Percentiles rank a stretch among this genome's conserved stretches.
phyloP scores from a whole-genome alignment of 2,329 filamentous ascomycete genomes.

The Beauveria caledonica region DNA sequence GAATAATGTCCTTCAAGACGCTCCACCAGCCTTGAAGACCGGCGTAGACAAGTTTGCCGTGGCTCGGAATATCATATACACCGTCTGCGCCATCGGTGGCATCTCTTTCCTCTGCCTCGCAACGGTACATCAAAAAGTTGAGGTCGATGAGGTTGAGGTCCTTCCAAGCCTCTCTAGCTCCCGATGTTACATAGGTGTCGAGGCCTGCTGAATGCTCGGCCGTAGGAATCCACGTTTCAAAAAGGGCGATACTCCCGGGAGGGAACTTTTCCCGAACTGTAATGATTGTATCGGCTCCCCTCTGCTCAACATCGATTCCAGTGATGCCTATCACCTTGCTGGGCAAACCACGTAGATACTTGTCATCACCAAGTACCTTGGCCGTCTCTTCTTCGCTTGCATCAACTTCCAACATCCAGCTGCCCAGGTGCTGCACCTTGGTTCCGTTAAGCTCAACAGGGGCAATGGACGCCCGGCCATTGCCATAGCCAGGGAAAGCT shows the following conservation, averaged over 20 bases:
- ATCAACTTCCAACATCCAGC: conserved; percentile 89
- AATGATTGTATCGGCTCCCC: conserved; percentile 68
- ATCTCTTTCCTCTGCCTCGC: conserved; percentile 79
- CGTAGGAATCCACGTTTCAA: conserved; percentile 90
- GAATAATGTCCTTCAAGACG: conserved; percentile 73
- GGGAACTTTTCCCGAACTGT: conserved; percentile 76
- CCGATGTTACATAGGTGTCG: conserved; percentile 78
- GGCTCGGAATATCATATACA: conserved; percentile 77
- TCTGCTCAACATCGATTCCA: conserved; percentile 64
- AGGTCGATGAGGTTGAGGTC: conserved; percentile 71
- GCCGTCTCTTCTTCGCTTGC: conserved; percentile 60
- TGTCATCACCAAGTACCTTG: conserved; percentile 58
- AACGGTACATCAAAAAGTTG: conserved; percentile 86
- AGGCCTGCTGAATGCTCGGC: conserved; percentile 77
- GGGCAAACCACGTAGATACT: conserved; percentile 71
- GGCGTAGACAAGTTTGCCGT: conserved; percentile 83
- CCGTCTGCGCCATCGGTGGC: conserved; percentile 73
- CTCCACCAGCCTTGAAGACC: conserved; percentile 99
- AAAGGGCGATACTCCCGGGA: conserved; percentile 87
- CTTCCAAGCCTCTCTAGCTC: conserved; percentile 69
- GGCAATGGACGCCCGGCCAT: conserved; percentile 71
- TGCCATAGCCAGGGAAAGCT: conserved; percentile 84
- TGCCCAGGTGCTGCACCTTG: conserved; percentile 75
- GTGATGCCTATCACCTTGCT: conserved; percentile 68
- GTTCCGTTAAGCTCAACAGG: conserved; percentile 78